These are phyloP conservation scores for Brachypodium distachyon DNA, from an alignment of 202 grass and related monocot species.

Conservation along the genomic window DNA sequence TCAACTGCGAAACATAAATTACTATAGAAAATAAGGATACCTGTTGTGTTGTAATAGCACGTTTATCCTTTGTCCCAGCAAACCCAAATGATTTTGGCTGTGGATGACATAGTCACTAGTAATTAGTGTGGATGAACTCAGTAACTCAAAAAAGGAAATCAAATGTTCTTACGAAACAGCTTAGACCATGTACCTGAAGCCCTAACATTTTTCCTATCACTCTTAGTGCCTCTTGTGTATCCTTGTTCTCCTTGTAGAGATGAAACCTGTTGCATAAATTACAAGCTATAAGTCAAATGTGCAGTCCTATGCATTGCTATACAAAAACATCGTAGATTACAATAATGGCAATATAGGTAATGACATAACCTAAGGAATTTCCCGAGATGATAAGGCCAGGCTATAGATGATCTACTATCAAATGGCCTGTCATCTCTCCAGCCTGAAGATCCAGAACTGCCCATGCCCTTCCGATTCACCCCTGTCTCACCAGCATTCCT, in stretches of 20 bases:
- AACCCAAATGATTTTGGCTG: slow-evolving; percentile 82
- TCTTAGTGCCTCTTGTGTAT: slow-evolving; percentile 86
- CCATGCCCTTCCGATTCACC: slow-evolving; percentile 37
- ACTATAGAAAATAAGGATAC: slow-evolving; percentile 22
- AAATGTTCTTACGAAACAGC: slow-evolving; percentile 1
- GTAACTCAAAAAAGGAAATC: not conserved
- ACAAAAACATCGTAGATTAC: not conserved
- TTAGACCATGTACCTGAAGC: slow-evolving; percentile 35
- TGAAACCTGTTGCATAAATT: slow-evolving; percentile 52
- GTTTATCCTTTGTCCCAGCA: slow-evolving; percentile 95
- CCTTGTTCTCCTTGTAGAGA: slow-evolving; percentile 96
- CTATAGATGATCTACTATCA: slow-evolving; percentile 76
- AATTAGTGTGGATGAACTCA: slow-evolving; percentile 13
- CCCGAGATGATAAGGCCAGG: slow-evolving; percentile 67
- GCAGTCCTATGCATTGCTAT: not conserved
- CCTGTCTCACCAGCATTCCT: slow-evolving; percentile 13
- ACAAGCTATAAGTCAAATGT: not conserved
- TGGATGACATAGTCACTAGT: slow-evolving; percentile 27
- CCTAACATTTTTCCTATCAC: slow-evolving; percentile 91
- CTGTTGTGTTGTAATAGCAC: slow-evolving; percentile 81
- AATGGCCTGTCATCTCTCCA: slow-evolving; percentile 57
- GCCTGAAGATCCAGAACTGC: slow-evolving; percentile 7
- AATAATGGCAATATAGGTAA: not conserved
- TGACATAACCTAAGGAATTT: slow-evolving; percentile 66
- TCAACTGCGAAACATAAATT: not conserved